Evolutionary conservation across 805 yeast species (phyloP), one percentile per base, ranked within the genome.

Genomic region (Candida boidinii): DNA sequence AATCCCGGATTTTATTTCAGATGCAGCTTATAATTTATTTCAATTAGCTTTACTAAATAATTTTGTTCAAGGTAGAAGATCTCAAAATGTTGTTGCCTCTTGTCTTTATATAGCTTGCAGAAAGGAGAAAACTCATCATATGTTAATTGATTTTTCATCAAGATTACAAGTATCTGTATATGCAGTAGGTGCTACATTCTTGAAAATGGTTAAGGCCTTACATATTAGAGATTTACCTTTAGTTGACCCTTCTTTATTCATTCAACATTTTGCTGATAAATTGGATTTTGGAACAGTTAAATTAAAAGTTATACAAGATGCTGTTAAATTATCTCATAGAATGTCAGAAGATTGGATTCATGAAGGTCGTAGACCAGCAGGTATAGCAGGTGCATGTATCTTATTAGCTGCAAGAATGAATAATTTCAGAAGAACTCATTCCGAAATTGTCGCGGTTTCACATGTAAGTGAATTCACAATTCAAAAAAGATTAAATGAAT

Each of bases 331-430:
- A 16, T 95, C 95, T 0, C 84, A 76, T 50, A 68, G 95, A 44
- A 92, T 92, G 99, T 69, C 88, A 11, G 73, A 76, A 27, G 97
- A 92, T 50, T 92, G 97, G 96, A 82, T 92, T 44, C 84, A 79
- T 53, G 94, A 86, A 58, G 99, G 99, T 17, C 72, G 99, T 51
- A 69, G 97, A 41, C 98, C 99, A 0, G 97, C 98, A 0, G 98
- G 99, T 48, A 76, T 92, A 34, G 98, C 98, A 0, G 99, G 97
- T 16, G 98, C 98, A 0, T 87, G 96, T 57, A 66, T 92, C 2
- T 54, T 94, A 28, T 60, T 92, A 31, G 98, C 99, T 0, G 92
- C 96, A 2, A 71, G 98, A 57, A 94, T 92, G 97, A 92, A 92
- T 58, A 88, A 88, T 51, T 79, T 83, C 53, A 70, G 96, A 50